Evolutionary conservation across 2,329 filamentous ascomycete genomes (phyloP).

Genomic region (Colletotrichum sublineola): DNA sequence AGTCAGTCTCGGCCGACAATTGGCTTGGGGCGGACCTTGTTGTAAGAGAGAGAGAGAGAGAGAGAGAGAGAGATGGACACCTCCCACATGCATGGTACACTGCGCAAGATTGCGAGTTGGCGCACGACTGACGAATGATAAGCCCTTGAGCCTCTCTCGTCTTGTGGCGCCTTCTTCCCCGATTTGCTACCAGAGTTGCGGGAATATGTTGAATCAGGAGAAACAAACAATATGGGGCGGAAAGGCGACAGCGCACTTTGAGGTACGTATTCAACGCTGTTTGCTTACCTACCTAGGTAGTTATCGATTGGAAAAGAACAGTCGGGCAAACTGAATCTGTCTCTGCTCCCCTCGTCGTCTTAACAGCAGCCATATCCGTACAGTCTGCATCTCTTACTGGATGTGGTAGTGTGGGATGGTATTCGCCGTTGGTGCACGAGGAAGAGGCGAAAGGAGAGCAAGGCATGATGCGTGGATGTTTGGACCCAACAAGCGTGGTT

Average conservation of each 20-base stretch:
- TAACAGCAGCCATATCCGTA: constrained; percentile 9
- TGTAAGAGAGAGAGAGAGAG: not conserved
- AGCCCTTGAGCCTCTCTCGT: not conserved
- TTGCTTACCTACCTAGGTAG: not conserved
- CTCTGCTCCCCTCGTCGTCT: not conserved
- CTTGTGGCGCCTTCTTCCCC: constrained; percentile 32
- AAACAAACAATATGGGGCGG: constrained; percentile 4
- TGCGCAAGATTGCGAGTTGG: constrained; percentile 7
- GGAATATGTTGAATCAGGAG: constrained; percentile 10
- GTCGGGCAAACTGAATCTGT: not conserved
- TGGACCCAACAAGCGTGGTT: constrained; percentile 27
- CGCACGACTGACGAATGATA: constrained; percentile 16
- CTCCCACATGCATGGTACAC: not conserved
- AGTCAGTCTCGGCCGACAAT: not conserved
- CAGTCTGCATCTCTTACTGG: constrained; percentile 11
- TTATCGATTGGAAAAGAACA: not conserved
- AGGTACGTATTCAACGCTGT: not conserved
- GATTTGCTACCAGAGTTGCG: constrained; percentile 33
- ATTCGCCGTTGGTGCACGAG: constrained; percentile 27
- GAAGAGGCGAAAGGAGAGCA: constrained; percentile 13
- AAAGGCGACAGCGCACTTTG: not conserved
- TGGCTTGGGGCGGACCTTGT: not conserved
- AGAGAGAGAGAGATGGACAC: not conserved
- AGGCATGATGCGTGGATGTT: constrained; percentile 7
- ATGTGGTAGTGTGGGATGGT: constrained; percentile 9